A percentile compares a stretch with the other conserved stretches of the same genome.
These are phyloP conservation scores for Cicer chorassanicum DNA, from an alignment of 306 rosid genomes.

Conservation along the genomic window DNA sequence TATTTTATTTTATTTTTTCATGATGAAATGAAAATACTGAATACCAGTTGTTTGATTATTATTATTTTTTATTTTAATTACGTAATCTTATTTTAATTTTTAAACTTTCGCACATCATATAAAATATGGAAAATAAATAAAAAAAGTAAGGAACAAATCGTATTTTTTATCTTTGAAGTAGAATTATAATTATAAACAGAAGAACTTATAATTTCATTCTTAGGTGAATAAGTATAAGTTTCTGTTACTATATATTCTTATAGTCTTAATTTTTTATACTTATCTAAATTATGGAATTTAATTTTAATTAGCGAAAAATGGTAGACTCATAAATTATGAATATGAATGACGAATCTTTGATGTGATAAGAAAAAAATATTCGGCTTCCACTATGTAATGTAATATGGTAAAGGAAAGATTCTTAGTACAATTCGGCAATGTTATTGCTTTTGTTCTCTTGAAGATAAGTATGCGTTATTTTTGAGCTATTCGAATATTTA, in stretches of 20 bases:
- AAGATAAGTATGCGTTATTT: conserved; percentile 1
- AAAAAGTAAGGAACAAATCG: no score
- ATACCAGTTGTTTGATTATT: not conserved
- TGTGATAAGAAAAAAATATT: not conserved
- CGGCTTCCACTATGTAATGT: not conserved
- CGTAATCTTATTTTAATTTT: not conserved
- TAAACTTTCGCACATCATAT: not conserved
- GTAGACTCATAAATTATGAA: not conserved
- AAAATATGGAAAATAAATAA: not conserved
- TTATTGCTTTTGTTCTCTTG: conserved; percentile 13
- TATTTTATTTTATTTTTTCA: not conserved
- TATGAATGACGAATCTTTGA: conserved; percentile 1
- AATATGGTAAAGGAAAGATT: not conserved
- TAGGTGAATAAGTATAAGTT: not conserved
- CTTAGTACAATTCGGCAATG: conserved; percentile 30
- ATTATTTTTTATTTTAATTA: not conserved
- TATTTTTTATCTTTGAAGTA: no score
- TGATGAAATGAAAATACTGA: not conserved
- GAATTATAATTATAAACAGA: not conserved
- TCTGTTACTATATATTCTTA: not conserved
- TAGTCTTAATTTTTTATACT: not conserved
- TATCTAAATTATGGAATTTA: not conserved
- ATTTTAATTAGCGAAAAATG: not conserved
- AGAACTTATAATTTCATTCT: not conserved
- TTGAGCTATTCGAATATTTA: conserved; percentile 12